Conservation (phyloP, 169 alveolate species). For the Eimeria falciformis region DNA sequence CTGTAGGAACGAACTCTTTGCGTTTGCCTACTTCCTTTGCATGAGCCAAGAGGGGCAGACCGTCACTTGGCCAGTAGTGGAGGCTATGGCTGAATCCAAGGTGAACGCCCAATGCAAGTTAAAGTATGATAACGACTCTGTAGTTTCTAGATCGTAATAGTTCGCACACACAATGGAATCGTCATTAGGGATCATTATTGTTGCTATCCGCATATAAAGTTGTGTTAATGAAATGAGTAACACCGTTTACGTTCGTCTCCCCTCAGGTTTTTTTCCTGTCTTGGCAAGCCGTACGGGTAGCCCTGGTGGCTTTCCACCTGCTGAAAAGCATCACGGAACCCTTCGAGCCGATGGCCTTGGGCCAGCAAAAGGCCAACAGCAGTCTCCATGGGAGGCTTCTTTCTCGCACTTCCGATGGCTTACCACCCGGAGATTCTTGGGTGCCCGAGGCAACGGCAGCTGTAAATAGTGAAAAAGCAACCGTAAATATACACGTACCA, state of each 20-base stretch:
- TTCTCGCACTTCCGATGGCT: background rate
- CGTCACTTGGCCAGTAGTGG: background rate
- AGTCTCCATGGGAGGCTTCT: background rate
- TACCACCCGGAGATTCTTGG: background rate
- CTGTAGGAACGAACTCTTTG: slow-evolving; percentile 11
- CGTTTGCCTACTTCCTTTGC: slow-evolving; percentile 4
- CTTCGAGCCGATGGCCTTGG: background rate
- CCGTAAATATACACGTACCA: background rate
- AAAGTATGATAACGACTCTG: too few species aligned
- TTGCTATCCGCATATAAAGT: too few species aligned
- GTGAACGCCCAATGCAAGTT: background rate
- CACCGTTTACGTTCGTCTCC: too few species aligned
- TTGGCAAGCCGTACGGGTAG: background rate
- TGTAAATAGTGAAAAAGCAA: background rate
- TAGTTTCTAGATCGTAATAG: too few species aligned
- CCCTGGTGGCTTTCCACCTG: background rate
- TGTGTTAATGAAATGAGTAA: too few species aligned
- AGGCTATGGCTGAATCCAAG: slow-evolving; percentile 1
- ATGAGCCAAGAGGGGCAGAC: slow-evolving; percentile 20
- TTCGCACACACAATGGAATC: too few species aligned
- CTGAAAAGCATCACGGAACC: background rate
- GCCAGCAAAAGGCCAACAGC: background rate
- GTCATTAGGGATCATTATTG: too few species aligned
- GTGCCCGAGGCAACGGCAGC: background rate
- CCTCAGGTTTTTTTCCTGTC: background rate